Base-by-base conservation (phyloP, 345 rosid genomes). In the Linum trigynum region DNA sequence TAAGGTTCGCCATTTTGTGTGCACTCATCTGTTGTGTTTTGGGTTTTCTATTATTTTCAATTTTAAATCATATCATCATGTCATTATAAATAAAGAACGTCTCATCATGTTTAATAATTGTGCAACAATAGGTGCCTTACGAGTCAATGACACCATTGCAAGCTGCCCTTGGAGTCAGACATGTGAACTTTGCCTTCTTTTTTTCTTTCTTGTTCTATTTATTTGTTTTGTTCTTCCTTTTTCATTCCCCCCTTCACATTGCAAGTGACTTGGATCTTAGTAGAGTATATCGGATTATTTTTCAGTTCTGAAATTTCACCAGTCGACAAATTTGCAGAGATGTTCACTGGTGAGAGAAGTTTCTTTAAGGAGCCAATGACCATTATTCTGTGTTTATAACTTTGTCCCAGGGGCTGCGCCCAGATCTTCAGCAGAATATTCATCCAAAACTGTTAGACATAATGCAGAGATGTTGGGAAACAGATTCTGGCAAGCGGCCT, bases 381-480 rank as follows among this genome's bases (percentile, higher is more conserved):
- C 37, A 56, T 56, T n/a, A n/a, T 35, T n/a, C n/a, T n/a, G n/a
- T n/a, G n/a, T n/a, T n/a, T n/a, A n/a, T n/a, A n/a, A 66, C 43
- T 17, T 16, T 62, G 51, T 40, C 70, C 48, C 76, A 88, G 95
- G 91, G 95, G 40, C 71, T 83, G 63, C 86, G 89, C 7, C 95
- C 91, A 1, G 85, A 82, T 39, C 76, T 84, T 61, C 95, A 87
- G 3, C 64, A 75, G 63, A 55, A 69, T 63, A 78, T 79, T 9
- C 84, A 85, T 48, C 89, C 95, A 12, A 73, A 74, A 65, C 75
- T 88, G 32, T 35, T 73, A 8, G 79, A 75, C 37, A 61, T 85
- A 79, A 88, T 88, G 89, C 82, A 78, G 75, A 79, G 83, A 78
- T 88, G 95, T 68, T 88, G 95, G 91, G 89, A 84, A 60, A 75